phyloP scores from a whole-genome alignment of 495 filamentous ascomycete species.

The Neurospora intermedia region DNA sequence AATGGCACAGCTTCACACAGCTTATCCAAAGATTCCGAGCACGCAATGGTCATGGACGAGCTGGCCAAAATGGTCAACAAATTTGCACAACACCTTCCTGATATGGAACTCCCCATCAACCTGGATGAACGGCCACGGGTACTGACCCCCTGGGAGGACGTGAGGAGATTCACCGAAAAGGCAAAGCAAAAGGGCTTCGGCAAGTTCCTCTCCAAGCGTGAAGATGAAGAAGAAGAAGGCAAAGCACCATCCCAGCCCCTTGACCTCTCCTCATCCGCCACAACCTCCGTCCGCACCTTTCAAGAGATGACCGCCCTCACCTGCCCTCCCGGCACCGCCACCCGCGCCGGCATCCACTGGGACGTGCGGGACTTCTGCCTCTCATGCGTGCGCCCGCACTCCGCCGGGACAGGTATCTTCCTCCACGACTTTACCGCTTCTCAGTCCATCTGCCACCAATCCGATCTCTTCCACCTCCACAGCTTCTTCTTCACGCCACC shows the following conservation, averaged over 20 bases:
- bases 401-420: constrained; percentile 45
- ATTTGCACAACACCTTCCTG: constrained; percentile 60
- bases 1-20: constrained; percentile 38
- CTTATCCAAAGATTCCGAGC: constrained; percentile 29
- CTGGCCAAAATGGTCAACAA: constrained; percentile 54
- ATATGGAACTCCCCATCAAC: constrained; percentile 78
- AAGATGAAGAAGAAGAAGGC: neutral
- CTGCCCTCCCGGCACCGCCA: constrained; percentile 49
- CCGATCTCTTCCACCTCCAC: constrained; percentile 64
- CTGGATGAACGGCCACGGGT: constrained; percentile 68
- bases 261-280: constrained; percentile 2
- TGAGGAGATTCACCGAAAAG: constrained; percentile 27
- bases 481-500: constrained; percentile 58
- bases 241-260: neutral
- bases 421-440: constrained; percentile 53
- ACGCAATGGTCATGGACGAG: constrained; percentile 48
- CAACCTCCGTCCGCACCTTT: constrained; percentile 37
- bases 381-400: constrained; percentile 54
- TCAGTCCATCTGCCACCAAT: constrained; percentile 65
- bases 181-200: constrained; percentile 20
- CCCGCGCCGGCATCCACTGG: constrained; percentile 43
- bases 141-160: constrained; percentile 55
- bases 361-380: constrained; percentile 48
- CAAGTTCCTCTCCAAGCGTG: constrained; percentile 23
- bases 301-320: constrained; percentile 37